Evolutionary conservation across 257 asterid genomes (phyloP).

Genomic region (Solanum chiquidenum): DNA sequence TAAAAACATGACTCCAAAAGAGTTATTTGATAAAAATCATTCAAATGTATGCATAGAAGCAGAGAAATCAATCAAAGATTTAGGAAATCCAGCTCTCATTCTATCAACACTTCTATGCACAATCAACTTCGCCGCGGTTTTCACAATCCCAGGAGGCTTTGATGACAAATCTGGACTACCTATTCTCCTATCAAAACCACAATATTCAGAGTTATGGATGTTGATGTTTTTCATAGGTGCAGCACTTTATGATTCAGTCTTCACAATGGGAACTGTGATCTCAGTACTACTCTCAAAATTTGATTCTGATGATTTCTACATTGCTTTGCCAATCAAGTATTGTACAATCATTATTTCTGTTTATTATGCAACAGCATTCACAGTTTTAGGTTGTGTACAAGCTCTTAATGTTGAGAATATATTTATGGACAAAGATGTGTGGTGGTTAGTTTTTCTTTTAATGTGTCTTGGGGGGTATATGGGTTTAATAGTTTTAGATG

Average conservation of each 20-base stretch:
- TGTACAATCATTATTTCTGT: neutral
- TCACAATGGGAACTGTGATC: neutral
- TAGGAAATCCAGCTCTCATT: neutral
- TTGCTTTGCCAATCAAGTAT: neutral
- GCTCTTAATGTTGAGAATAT: neutral
- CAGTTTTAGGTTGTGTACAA: neutral
- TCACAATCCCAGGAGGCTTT: conserved; percentile 8
- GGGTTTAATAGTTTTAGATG: neutral
- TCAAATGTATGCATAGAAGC: neutral
- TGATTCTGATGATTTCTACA: neutral
- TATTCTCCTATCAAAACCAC: neutral
- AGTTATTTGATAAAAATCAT: neutral
- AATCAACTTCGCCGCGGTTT: conserved; percentile 2
- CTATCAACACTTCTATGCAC: conserved; percentile 2
- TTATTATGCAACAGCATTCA: neutral
- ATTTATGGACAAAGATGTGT: neutral
- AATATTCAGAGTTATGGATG: neutral
- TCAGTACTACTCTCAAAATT: neutral
- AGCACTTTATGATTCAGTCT: neutral
- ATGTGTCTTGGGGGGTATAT: neutral
- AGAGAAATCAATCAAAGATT: neutral
- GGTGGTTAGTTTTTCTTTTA: neutral
- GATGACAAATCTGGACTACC: neutral
- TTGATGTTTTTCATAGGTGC: neutral
- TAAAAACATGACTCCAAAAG: neutral